A percentile compares a stretch with the other conserved stretches of the same genome.
These are phyloP conservation scores for Colletotrichum godetiae DNA, from an alignment of 2,329 filamentous ascomycete species.

Conservation along the genomic window DNA sequence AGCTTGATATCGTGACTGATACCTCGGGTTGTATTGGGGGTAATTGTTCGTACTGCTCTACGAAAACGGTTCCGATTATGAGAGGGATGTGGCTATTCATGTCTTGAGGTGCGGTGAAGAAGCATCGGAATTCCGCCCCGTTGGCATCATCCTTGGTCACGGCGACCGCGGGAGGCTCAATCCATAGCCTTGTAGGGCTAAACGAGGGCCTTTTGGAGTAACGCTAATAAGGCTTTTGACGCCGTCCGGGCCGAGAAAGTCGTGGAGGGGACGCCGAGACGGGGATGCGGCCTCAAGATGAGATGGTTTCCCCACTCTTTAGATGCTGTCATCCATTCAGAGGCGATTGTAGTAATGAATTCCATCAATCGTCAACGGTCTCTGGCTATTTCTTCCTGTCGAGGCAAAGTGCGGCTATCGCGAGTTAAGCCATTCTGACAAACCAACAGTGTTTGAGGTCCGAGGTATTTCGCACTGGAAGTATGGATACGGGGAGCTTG, in stretches of 20 bases:
- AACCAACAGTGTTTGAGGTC: neutral
- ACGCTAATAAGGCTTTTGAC: neutral
- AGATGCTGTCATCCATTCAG: constrained; percentile 15
- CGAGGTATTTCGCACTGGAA: neutral
- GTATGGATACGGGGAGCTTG: neutral
- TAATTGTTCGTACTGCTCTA: neutral
- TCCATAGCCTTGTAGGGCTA: constrained; percentile 8
- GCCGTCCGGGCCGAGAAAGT: neutral
- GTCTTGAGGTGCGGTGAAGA: neutral
- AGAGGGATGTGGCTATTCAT: neutral
- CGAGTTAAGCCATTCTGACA: neutral
- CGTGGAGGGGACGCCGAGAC: constrained; percentile 1
- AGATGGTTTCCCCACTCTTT: neutral
- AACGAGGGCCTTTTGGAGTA: neutral
- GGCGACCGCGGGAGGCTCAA: neutral
- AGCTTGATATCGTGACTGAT: neutral
- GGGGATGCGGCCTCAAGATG: constrained; percentile 11
- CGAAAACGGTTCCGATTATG: neutral
- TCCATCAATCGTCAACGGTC: neutral
- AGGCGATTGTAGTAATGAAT: neutral
- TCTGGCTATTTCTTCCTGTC: constrained; percentile 16
- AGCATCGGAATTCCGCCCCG: constrained; percentile 1
- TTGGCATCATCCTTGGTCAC: neutral
- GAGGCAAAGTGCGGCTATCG: neutral
- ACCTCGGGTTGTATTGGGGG: neutral